phyloP scores from a whole-genome alignment of 106 monocot genomes.

The Dactylorhiza incarnata region DNA sequence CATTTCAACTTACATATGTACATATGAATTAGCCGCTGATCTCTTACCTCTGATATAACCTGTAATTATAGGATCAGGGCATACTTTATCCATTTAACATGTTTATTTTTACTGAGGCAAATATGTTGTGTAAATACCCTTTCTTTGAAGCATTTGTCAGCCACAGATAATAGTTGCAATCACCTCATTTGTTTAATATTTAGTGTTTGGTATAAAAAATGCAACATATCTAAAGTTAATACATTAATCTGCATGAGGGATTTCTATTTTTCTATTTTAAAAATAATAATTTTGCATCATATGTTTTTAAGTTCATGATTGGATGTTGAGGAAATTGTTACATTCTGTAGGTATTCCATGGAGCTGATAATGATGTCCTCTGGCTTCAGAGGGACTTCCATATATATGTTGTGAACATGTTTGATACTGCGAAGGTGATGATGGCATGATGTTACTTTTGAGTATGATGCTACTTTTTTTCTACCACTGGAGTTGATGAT shows the following conservation, averaged over 20 bases:
- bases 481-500: neutral
- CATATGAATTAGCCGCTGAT: too few species aligned
- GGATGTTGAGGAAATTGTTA: neutral
- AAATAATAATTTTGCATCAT: neutral
- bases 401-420: slow-evolving; percentile 91
- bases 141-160: too few species aligned
- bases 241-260: neutral
- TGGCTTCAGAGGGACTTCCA: slow-evolving; percentile 98
- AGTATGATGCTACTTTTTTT: neutral
- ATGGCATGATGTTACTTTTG: neutral
- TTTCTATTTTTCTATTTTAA: neutral
- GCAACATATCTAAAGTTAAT: neutral
- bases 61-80: too few species aligned
- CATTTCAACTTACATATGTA: too few species aligned
- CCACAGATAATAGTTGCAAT: too few species aligned
- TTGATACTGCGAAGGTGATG: slow-evolving; percentile 86
- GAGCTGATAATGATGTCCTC: slow-evolving; percentile 88
- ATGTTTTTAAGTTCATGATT: neutral
- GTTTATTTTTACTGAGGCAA: too few species aligned
- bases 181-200: too few species aligned
- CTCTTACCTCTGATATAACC: too few species aligned
- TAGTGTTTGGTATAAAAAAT: neutral
- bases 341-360: slow-evolving; percentile 79
- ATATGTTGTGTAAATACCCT: too few species aligned
- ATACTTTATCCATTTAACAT: too few species aligned